Base-by-base conservation (phyloP, 768 basidiomycete genomes). In the Boletus sp. region DNA sequence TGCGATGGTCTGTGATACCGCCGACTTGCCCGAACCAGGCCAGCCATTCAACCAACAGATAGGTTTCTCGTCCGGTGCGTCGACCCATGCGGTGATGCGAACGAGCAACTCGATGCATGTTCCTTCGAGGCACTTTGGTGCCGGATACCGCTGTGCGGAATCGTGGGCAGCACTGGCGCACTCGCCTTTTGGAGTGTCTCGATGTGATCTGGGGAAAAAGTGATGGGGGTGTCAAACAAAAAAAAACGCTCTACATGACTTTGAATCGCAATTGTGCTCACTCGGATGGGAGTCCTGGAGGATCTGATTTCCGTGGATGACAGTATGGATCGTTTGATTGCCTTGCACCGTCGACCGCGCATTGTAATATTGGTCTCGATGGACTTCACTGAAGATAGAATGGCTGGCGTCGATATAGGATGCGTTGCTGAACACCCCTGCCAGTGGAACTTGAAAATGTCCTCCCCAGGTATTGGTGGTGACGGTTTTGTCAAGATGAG, bases 1-100 rank as follows among this genome's bases (percentile, higher is more conserved):
- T 13, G 70, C 66, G 1, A 72, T 56, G 0, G 70, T 69, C 37
- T 72, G 72, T 14, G 63, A 62, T 13, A 75, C 63, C 1, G 64
- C 65, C 7, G 64, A 66, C 45, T 66, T 66, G 2, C 64, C 64
- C n/a, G 59, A 67, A 11, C 64, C 64, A 38, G 64, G 66, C 5
- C 59, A 43, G 23, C 65, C 63, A 25, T 64, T 66, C 27, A 65
- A 59, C 65, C 67, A 70, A 35, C 64, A 66, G 11, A 63, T 48
- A 1, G 54, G 13, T 14, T 55, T 53, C 34, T 52, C 27, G 44
- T 50, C 50, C 1, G 37, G 43, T 46, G 34, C 54, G 3, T 63
- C 58, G 25, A 48, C 33, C 64, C 64, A 65, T 6, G 55, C 52
- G 5, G 54, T 21, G 2, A 65, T 38, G 11, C 53, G 58, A 33